Base-by-base conservation (phyloP, 495 filamentous ascomycete genomes). In the Aspergillus bridgeri region DNA sequence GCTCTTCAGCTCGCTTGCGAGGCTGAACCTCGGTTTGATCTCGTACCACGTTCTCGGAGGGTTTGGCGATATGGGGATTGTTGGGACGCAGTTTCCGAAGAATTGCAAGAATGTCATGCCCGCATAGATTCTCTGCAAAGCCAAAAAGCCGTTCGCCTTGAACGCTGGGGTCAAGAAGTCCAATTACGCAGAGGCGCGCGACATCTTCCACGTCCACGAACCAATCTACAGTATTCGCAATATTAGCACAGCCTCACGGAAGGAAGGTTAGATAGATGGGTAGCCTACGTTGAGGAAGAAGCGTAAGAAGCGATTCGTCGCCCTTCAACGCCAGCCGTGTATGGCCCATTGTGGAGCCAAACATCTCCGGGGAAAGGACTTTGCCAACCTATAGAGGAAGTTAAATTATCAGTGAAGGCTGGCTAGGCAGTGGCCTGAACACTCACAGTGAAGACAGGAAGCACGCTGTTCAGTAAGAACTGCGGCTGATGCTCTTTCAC, bases 401-500 rank as follows among this genome's bases (percentile, higher is more conserved):
- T 6, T 49, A 51, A 6, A 29, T 51, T 19, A 45, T 18, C 7
- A n/a, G n/a, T n/a, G n/a, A n/a, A n/a, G n/a, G n/a, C n/a, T n/a
- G n/a, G n/a, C n/a, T n/a, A n/a, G n/a, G n/a, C n/a, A n/a, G n/a
- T n/a, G n/a, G n/a, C n/a, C n/a, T n/a, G n/a, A n/a, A n/a, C n/a
- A n/a, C 78, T 69, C 17, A 79, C 61, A 44, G 69, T 73, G 3
- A 54, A 51, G 53, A 66, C 69, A 23, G 84, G 82, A 23, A 85
- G 69, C 7, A 86, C 64, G 3, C 78, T 56, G 42, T 83, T 83
- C 58, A 85, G 71, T 1, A 60, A 69, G 56, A 83, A 86, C 0
- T 43, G 17, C 0, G 80, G 78, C 48, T 79, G 71, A 15, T 82
- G 49, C 48, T 81, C 73, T 21, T 77, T 66, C 2, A 79, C 58